A percentile compares a stretch with the other conserved stretches of the same genome.
Conservation (phyloP, 331 rosid species). For the Saraca asoca region DNA sequence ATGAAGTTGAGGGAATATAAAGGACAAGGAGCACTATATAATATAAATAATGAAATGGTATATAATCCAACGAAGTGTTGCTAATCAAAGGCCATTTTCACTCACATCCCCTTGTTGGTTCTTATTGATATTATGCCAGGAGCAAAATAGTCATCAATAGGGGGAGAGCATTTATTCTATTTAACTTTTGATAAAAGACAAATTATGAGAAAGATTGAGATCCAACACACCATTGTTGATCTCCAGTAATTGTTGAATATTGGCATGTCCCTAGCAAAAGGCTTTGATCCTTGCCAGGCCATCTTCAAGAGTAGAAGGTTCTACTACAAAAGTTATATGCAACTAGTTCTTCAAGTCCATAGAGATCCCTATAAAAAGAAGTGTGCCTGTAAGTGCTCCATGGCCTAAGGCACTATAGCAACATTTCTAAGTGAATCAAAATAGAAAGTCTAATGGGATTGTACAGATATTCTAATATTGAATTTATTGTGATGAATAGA, state of each 20-base stretch:
- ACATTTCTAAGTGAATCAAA: too few relatives aligned
- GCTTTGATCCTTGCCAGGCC: constrained; percentile 49
- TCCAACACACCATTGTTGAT: not conserved
- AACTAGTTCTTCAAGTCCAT: constrained; percentile 48
- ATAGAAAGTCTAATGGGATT: too few relatives aligned
- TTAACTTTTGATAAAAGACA: not conserved
- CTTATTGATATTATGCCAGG: not conserved
- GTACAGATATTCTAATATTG: too few relatives aligned
- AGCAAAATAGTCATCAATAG: not conserved
- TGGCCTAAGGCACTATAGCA: not conserved
- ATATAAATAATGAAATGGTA: not conserved
- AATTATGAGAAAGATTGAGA: not conserved
- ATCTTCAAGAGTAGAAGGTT: constrained; percentile 45
- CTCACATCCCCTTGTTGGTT: not conserved
- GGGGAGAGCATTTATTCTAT: not conserved
- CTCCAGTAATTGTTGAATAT: not conserved
- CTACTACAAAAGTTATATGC: constrained; percentile 50
- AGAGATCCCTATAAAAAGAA: constrained; percentile 33
- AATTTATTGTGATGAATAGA: too few relatives aligned
- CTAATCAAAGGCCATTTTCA: not conserved
- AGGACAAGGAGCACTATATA: not conserved
- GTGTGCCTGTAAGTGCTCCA: not conserved
- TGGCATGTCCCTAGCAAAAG: constrained; percentile 44
- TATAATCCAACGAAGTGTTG: not conserved
- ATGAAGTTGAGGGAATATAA: not conserved